Base-by-base conservation (phyloP, 805 yeast species). In the Starmerella sirachaensis region DNA sequence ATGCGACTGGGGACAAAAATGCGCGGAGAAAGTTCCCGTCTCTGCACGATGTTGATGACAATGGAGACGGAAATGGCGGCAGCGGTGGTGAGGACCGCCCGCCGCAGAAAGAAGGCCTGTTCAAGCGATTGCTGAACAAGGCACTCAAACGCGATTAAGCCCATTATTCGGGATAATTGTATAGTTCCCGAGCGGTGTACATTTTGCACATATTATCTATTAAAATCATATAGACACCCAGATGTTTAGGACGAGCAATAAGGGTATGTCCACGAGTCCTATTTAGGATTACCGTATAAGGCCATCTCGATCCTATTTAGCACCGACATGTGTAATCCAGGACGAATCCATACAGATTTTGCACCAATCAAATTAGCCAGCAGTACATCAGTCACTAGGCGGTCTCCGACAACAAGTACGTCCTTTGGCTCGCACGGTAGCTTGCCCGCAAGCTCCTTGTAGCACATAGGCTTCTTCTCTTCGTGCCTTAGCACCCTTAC, bases 321-420 rank as follows among this genome's bases (percentile, higher is more conserved):
- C 24, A 26, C n/a, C 9, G 36, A 28, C 0, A 54, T 53, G 28
- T 51, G 53, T 5, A 85, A 93, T 4, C 97, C 97, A 18, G 75
- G 75, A 35, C 69, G 63, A 1, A 91, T 54, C 95, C 97, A 91
- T 3, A 84, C 66, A 0, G 88, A 81, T 58, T 74, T 72, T 0
- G 91, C 65, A 0, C 93, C 94, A 93, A 88, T 84, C 66, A 76
- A 65, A 51, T 91, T 88, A 14, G 96, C 95, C 94, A 91, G 81
- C 36, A 86, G 60, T 38, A 91, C 70, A 57, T 91, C 98, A 0
- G 98, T 91, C 59, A 85, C 75, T 18, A 91, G 65, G 26, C 98
- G 62, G 51, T 91, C 98, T 0, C 98, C 98, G 9, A 91, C 72
- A 5, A 91, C 76, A 0, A 83, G 88, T 12, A 91, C 75, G 46